A percentile compares a stretch with the other conserved stretches of the same genome.
phyloP scores from a whole-genome alignment of 495 filamentous ascomycete genomes.

The Podospora appendiculata region DNA sequence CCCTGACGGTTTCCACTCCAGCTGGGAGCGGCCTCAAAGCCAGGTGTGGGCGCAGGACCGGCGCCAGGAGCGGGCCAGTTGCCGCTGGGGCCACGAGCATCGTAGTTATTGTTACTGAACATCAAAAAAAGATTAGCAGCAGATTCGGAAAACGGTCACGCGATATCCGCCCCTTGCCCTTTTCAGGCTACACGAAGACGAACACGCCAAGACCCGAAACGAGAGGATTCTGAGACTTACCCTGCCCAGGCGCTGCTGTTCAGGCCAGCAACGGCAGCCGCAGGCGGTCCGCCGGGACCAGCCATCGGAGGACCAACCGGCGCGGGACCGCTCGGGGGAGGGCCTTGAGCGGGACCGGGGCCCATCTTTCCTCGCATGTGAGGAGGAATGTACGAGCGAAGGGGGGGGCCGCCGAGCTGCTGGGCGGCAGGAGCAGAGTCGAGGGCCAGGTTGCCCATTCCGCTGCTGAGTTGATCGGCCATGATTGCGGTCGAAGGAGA shows the following conservation, averaged over 20 bases:
- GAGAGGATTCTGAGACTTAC: constrained; percentile 32
- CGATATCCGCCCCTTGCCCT: neutral
- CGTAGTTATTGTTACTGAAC: constrained; percentile 34
- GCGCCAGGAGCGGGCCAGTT: constrained; percentile 21
- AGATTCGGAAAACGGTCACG: neutral
- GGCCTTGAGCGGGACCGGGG: constrained; percentile 25
- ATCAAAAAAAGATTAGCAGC: constrained; percentile 10
- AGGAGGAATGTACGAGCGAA: constrained; percentile 89
- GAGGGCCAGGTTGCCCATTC: constrained; percentile 76
- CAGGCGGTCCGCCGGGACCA: constrained; percentile 18
- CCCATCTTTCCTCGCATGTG: constrained; percentile 69
- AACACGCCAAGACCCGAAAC: neutral
- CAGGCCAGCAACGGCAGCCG: constrained; percentile 36
- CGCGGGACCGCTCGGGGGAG: constrained; percentile 6
- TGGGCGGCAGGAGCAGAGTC: constrained; percentile 51
- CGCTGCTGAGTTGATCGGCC: constrained; percentile 94
- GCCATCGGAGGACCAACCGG: constrained; percentile 20
- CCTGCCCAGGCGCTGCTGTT: constrained; percentile 58
- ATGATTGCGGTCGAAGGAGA: constrained; percentile 41
- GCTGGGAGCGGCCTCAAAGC: constrained; percentile 13
- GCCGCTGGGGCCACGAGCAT: constrained; percentile 23
- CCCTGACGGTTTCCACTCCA: constrained; percentile 2
- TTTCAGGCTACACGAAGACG: neutral
- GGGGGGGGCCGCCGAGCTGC: constrained; percentile 44
- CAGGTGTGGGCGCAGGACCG: constrained; percentile 13